Evolutionary conservation across 345 rosid genomes (phyloP).

Genomic region (Arabis alpina): DNA sequence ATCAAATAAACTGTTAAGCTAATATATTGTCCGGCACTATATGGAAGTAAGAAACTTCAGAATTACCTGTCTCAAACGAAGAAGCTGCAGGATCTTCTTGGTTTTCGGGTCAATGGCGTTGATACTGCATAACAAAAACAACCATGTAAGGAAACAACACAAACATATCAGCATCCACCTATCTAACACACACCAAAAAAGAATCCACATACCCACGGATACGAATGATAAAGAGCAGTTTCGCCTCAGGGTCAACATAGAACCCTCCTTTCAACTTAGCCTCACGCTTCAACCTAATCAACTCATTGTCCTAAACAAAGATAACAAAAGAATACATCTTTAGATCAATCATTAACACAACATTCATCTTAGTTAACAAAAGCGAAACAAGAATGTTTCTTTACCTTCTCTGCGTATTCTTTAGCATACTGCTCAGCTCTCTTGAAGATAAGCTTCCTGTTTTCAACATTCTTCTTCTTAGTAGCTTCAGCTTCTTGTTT

Average conservation of each 20-base stretch:
- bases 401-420: slow-evolving; percentile 66
- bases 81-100: slow-evolving; percentile 61
- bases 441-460: slow-evolving; percentile 54
- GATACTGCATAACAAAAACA: slow-evolving; percentile 51
- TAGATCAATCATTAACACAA: neutral
- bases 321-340: neutral
- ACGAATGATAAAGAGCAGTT: slow-evolving; percentile 72
- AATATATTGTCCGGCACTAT: neutral
- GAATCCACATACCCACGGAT: slow-evolving; percentile 68
- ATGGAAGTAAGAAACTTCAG: neutral
- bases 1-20: neutral
- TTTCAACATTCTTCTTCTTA: slow-evolving; percentile 62
- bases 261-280: slow-evolving; percentile 90
- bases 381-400: neutral
- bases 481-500: slow-evolving; percentile 48
- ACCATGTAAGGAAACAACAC: neutral
- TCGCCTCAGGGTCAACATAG: slow-evolving; percentile 90
- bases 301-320: slow-evolving; percentile 55
- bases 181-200: neutral
- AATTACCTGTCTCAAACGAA: slow-evolving; percentile 82
- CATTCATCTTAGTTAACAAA: neutral
- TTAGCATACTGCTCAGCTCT: slow-evolving; percentile 64
- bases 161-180: neutral
- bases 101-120: slow-evolving; percentile 78
- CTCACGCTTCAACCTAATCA: slow-evolving; percentile 70